phyloP scores from a whole-genome alignment of 1,284 basidiomycete genomes.

The Apiotrichum laibachii region DNA sequence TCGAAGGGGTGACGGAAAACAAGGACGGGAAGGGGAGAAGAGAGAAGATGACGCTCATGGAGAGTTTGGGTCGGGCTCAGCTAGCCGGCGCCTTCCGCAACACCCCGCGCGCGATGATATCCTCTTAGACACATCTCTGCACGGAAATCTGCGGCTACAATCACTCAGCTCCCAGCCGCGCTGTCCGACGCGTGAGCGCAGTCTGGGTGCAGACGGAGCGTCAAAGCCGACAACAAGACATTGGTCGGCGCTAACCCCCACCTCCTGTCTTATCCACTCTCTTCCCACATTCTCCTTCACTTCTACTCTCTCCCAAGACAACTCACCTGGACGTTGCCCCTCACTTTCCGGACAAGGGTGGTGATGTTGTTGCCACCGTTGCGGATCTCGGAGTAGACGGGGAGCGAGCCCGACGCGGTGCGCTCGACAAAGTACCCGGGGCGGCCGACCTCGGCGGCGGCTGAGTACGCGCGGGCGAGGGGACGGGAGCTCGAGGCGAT shows the following conservation, averaged over 20 bases:
- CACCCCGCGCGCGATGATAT: too few species aligned
- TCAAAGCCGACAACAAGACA: too few species aligned
- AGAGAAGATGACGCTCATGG: background rate
- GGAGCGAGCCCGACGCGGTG: conserved; percentile 28
- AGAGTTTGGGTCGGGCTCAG: too few species aligned
- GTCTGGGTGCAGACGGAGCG: too few species aligned
- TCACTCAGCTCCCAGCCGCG: too few species aligned
- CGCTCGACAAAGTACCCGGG: conserved; percentile 22
- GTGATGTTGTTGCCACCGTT: conserved; percentile 27
- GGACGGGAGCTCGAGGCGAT: background rate
- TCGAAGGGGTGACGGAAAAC: background rate
- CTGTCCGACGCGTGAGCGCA: too few species aligned
- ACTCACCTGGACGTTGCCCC: conserved; percentile 26
- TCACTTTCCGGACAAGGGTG: conserved; percentile 37
- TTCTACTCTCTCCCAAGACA: background rate
- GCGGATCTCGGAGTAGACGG: conserved; percentile 40
- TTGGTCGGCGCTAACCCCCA: too few species aligned
- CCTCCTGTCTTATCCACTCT: too few species aligned
- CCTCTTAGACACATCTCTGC: too few species aligned
- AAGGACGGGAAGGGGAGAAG: background rate
- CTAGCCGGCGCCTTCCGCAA: too few species aligned
- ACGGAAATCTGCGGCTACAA: too few species aligned
- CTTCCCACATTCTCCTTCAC: background rate
- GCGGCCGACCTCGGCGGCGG: background rate
- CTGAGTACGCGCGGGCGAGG: background rate